A percentile compares a stretch with the other conserved stretches of the same genome.
These are phyloP conservation scores for Castanea mollissima DNA, from an alignment of 306 rosid species.

Conservation along the genomic window DNA sequence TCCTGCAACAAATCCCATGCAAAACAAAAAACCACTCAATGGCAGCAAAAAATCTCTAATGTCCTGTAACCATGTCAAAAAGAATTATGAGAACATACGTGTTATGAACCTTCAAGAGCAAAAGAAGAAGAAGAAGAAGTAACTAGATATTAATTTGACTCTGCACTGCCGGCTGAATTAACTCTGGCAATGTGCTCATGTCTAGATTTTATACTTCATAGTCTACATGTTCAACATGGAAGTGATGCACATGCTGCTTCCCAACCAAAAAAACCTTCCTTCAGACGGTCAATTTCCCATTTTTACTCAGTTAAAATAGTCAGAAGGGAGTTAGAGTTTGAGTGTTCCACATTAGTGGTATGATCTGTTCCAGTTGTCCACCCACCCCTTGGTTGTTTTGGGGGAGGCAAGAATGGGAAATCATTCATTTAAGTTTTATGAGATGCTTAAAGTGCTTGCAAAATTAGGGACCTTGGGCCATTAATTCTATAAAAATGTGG, in stretches of 20 bases:
- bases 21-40: constrained; percentile 15
- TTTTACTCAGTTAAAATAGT: background rate
- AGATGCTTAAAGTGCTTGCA: background rate
- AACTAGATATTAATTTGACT: background rate
- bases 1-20: constrained; percentile 59
- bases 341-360: background rate
- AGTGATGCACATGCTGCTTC: background rate
- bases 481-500: background rate
- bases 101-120: background rate
- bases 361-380: too few relatives aligned
- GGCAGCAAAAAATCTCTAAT: background rate
- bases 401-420: background rate
- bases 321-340: background rate
- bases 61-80: background rate
- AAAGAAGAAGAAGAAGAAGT: background rate
- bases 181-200: background rate
- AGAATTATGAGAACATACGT: background rate
- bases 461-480: background rate
- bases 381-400: background rate
- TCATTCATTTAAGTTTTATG: background rate
- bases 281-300: background rate
- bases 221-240: background rate
- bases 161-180: background rate
- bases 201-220: background rate
- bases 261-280: background rate